Conservation (phyloP, 768 basidiomycete genomes). For the Trametes coccinea region DNA sequence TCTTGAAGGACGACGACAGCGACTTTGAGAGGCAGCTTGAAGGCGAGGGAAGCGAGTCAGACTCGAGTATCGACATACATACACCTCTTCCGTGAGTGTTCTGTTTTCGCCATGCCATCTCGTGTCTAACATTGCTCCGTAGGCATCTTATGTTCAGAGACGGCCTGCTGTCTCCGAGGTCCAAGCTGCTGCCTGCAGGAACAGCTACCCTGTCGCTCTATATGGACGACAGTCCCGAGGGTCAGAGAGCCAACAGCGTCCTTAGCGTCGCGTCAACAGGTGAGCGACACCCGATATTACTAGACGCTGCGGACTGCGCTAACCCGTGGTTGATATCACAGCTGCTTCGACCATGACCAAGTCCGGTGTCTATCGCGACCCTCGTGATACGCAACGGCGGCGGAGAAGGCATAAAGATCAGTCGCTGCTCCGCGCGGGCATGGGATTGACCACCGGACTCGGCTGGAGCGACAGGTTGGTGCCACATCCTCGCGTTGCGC, state of each 20-base stretch:
- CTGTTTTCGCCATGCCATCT: too few species aligned
- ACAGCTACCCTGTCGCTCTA: constrained; percentile 17
- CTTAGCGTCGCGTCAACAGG: constrained; percentile 30
- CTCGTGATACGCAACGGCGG: constrained; percentile 38
- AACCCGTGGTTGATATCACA: neutral
- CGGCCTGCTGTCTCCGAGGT: constrained; percentile 42
- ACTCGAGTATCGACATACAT: constrained; percentile 41
- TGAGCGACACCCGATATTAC: constrained; percentile 13
- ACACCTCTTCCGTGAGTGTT: constrained; percentile 41
- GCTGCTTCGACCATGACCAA: constrained; percentile 32
- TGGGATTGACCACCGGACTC: constrained; percentile 43
- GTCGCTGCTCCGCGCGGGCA: constrained; percentile 37
- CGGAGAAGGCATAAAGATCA: constrained; percentile 40
- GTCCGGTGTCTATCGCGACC: constrained; percentile 36
- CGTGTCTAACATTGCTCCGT: neutral
- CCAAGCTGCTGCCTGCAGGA: constrained; percentile 38
- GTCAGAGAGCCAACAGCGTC: constrained; percentile 27
- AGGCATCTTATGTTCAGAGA: constrained; percentile 44
- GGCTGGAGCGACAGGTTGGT: constrained; percentile 43
- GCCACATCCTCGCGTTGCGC: neutral
- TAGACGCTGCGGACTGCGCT: neutral
- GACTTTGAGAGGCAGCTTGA: constrained; percentile 22
- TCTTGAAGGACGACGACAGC: constrained; percentile 19
- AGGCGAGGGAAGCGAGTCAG: constrained; percentile 34
- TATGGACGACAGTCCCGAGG: constrained; percentile 4